Evolutionary conservation across 176 grass and related monocot species (phyloP), one percentile per base, ranked within the genome.

Genomic region (Aechmea fasciata): DNA sequence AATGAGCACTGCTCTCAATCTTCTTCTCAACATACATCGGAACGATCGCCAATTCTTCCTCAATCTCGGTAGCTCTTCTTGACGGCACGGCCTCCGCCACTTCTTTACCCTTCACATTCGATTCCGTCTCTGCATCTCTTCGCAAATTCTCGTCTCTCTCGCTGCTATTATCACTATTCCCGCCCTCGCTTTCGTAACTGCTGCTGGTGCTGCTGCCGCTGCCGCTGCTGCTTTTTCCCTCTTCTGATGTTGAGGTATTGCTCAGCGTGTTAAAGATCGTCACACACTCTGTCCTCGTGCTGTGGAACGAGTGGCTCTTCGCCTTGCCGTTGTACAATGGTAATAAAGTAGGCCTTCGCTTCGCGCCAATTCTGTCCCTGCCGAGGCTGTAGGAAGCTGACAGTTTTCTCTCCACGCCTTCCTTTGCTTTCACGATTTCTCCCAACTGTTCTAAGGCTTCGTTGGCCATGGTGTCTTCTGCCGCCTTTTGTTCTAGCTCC

Each of bases 251-350:
- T 47, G 89, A 87, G 57, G 51, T 85, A 14, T 81, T 71, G 14
- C 77, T 90, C n/a, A 64, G 48, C 14, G 48, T 77, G 49, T 85
- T 79, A 33, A 92, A 92, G 15, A 87, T 64, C 0, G 81, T 90
- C 26, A 85, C 74, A 57, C 74, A 85, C 68, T 87, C 83, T 52
- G 79, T 77, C 49, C 76, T 66, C 15, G 81, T 65, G 23, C 72
- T 78, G 52, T 81, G 86, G 55, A 90, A 92, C 20, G 89, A 96
- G 50, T 96, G 86, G 49, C 83, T 89, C 79, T 80, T 96, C 57
- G 71, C 65, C 67, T 78, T 84, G 7, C 49, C 76, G 79, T 76
- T 79, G 68, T 89, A 83, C 14, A 87, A 51, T 20, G 92, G 85
- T 77, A 96, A 84, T 65, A 85, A 75, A 26, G 88, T 77, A 6